phyloP scores from a whole-genome alignment of 352 stramenopile species.

The Thalassiosira mediterranea region DNA sequence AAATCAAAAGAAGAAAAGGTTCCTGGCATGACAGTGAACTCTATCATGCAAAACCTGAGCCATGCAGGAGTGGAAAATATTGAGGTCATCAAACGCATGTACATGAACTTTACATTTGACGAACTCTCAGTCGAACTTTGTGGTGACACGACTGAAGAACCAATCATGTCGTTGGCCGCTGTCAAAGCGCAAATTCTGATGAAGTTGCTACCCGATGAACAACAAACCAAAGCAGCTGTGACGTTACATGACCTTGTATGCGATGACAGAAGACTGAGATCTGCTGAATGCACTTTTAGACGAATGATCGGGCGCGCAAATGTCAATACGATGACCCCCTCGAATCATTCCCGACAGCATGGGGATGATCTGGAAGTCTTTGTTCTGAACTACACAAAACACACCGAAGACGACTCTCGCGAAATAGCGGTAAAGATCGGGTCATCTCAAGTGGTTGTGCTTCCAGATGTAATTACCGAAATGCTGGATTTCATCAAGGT shows the following conservation, averaged over 20 bases:
- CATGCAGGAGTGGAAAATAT: conserved; percentile 77
- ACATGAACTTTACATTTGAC: conserved; percentile 75
- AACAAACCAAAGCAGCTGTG: conserved; percentile 54
- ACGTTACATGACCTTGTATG: conserved; percentile 80
- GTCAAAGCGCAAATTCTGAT: conserved; percentile 68
- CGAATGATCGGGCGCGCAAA: conserved; percentile 68
- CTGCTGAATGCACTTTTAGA: conserved; percentile 58
- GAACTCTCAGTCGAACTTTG: conserved; percentile 72
- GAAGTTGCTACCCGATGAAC: conserved; percentile 68
- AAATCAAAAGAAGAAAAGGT: conserved; percentile 18
- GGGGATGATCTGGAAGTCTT: conserved; percentile 67
- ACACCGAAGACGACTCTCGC: conserved; percentile 50
- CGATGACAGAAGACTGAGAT: conserved; percentile 63
- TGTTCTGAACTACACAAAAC: conserved; percentile 71
- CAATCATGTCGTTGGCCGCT: conserved; percentile 73
- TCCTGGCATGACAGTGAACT: conserved; percentile 20
- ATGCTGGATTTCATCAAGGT: conserved; percentile 68
- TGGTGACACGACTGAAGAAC: conserved; percentile 51
- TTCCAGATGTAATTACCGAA: conserved; percentile 81
- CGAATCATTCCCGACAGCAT: conserved; percentile 1
- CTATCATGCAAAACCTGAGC: conserved; percentile 64
- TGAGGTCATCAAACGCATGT: conserved; percentile 66
- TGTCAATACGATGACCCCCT: conserved; percentile 13
- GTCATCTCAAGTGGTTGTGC: conserved; percentile 77
- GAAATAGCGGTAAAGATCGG: conserved; percentile 73